Base-by-base conservation (phyloP, 176 grass and related monocot genomes). In the Aegilops speltoides region DNA sequence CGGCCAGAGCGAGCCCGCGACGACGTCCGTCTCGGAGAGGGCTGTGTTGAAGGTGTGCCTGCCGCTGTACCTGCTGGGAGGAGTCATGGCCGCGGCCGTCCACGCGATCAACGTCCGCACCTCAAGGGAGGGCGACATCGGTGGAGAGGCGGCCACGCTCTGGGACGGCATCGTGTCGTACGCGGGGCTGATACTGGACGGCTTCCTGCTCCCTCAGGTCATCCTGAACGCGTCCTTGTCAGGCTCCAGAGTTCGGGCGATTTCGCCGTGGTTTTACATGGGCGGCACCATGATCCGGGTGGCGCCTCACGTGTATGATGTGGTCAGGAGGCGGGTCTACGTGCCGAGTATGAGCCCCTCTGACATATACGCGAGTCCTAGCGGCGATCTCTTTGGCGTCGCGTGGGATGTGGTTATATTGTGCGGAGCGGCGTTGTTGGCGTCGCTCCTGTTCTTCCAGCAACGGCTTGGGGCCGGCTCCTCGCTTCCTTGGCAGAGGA, bases 361-460 rank as follows among this genome's bases (percentile, higher is more conserved):
- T 12, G 84, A 82, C 61, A 32, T 89, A 2, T 94, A 89, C 79
- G 89, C 89, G 6, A 62, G 74, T 2, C 40, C 76, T 2, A 46
- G 32, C 29, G 92, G 81, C 0, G 89, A 91, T 14, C 60, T 94
- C 87, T 43, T 43, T 1, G 40, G 40, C 1, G 40, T 43, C 40
- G 40, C 40, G 10, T 43, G 40, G 40, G 40, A 94, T 33, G 63
- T 94, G 16, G 61, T 79, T 13, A 72, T 92, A 17, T 83, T 90
- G 38, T 88, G 79, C 20, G 78, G 68, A 67, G 83, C 84, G 20
- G 17, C 82, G 81, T 8, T 91, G 45, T 85, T 97, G 22, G 84
- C 80, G 22, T 19, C 69, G 33, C 3, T 91, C n/a, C 5, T 94
- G 9, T 94, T 66, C 85, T 63, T 89, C 59, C 95, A 97, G 88